Base-by-base conservation (phyloP, 2,329 filamentous ascomycete genomes). In the Elsinoe ampelina region DNA sequence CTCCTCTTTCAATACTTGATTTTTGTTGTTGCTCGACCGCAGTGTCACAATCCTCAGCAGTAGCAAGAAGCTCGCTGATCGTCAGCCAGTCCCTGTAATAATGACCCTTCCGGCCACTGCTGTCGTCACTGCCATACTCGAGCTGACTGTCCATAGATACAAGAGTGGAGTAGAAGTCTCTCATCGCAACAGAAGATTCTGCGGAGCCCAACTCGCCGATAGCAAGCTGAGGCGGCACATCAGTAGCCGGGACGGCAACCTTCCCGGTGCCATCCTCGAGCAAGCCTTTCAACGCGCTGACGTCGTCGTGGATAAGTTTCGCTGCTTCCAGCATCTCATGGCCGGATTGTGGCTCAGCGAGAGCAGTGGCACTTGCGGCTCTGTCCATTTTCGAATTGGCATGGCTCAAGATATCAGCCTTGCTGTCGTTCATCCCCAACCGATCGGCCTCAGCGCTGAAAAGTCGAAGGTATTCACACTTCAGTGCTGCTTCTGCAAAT, bases 1-100 rank as follows among this genome's bases (percentile, higher is more conserved):
- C 64, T 64, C 20, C 57, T 55, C 15, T 58, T 57, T 30, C 65
- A 63, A 4, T 39, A 58, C 2, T 61, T 58, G 38, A 67, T 17
- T 52, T 52, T 13, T 39, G 32, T 17, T 35, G 48, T 8, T 15
- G 11, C 17, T 61, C 52, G 58, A 65, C 66, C 1, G 58, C 54
- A 8, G 47, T 26, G 50, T 71, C 67, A 55, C 65, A 61, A 42
- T 59, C 56, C 36, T 67, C 63, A 4, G 68, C 59, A 17, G 65
- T 60, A 13, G 61, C 62, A 10, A 79, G 68, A 54, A 79, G 65
- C 51, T 75, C 70, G 54, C 76, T 74, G 47, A 79, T 67, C 6
- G 66, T 66, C 48, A 71, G 67, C 77, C 77, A 80, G 58, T 77
- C 77, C 58, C 72, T 69, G 63, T 75, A 80, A 36, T 77, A 72